Evolutionary conservation across 116 monocot species (phyloP).

Genomic region (Dioscorea cayenensis): DNA sequence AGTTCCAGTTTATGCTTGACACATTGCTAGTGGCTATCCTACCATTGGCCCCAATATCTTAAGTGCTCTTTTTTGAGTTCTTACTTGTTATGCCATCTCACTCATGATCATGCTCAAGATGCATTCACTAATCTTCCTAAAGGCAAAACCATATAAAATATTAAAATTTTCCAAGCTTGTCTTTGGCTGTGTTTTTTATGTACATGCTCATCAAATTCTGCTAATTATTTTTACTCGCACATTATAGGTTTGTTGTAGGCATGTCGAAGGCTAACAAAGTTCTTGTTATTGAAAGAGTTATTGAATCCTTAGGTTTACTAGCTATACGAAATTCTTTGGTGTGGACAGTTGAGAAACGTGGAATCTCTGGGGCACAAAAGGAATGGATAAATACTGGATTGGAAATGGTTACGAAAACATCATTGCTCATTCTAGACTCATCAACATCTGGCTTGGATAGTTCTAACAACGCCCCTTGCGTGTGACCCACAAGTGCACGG

Average conservation of each 20-base stretch:
- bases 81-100: no score
- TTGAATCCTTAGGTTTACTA: constrained; percentile 85
- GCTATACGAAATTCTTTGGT: constrained; percentile 86
- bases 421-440: constrained; percentile 88
- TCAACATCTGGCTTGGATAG: no score
- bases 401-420: constrained; percentile 99
- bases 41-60: no score
- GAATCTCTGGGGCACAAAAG: constrained; percentile 96
- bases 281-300: constrained; percentile 95
- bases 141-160: background rate
- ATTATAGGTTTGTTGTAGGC: constrained; percentile 68
- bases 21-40: no score
- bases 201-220: background rate
- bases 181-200: background rate
- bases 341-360: constrained; percentile 92
- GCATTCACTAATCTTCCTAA: background rate
- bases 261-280: constrained; percentile 93
- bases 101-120: background rate
- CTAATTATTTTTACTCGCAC: background rate
- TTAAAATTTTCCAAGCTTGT: background rate
- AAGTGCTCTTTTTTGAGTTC: no score
- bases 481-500: no score
- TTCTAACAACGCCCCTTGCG: no score
- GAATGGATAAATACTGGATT: constrained; percentile 93
- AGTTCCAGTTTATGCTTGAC: no score